Conservation (phyloP, 2,329 filamentous ascomycete species). For the Rhinocladiella mackenziei region DNA sequence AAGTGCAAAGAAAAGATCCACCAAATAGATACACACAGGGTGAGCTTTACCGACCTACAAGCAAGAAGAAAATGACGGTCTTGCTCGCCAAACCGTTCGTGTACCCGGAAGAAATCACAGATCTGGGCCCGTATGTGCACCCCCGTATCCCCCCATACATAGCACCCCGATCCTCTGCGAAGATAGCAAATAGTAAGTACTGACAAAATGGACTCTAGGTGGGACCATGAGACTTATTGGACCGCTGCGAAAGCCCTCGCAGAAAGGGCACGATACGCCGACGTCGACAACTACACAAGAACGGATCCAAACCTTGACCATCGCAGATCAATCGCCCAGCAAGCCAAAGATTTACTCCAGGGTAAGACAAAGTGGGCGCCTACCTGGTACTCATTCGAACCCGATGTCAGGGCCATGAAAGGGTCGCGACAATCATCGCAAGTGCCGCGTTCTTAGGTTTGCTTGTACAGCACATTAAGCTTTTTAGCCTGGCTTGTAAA, state of each 20-base stretch:
- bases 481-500: no score
- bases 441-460: no score
- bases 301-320: constrained; percentile 40
- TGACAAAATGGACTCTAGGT: constrained; percentile 39
- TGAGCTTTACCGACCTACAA: constrained; percentile 64
- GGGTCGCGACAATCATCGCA: constrained; percentile 5
- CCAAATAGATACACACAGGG: constrained; percentile 42
- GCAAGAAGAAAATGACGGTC: constrained; percentile 90
- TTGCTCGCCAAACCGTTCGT: constrained; percentile 83
- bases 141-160: constrained; percentile 9
- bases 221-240: constrained; percentile 61
- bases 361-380: constrained; percentile 60
- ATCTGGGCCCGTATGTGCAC: constrained; percentile 54
- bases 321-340: constrained; percentile 50
- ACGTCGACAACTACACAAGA: constrained; percentile 36
- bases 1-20: constrained; percentile 47
- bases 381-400: constrained; percentile 42
- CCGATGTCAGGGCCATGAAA: constrained; percentile 15
- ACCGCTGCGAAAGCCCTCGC: constrained; percentile 49
- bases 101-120: constrained; percentile 69
- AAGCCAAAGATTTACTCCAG: constrained; percentile 57
- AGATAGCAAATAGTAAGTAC: background rate
- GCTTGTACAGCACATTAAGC: no score
- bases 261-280: constrained; percentile 38
- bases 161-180: background rate